Conservation (phyloP, 2,329 filamentous ascomycete species). For the Penicillium olsonii region DNA sequence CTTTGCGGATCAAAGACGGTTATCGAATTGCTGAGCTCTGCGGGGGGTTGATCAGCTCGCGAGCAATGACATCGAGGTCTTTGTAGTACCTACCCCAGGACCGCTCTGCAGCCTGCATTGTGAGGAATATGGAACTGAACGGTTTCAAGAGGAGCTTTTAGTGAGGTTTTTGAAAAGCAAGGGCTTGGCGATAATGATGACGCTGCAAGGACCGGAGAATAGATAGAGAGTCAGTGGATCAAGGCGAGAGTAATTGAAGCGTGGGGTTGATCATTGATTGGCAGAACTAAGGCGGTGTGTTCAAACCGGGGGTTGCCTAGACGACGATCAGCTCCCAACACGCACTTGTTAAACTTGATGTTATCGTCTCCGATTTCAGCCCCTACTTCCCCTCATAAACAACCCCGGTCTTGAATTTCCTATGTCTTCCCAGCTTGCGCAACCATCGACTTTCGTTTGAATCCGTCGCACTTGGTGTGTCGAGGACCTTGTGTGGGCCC, state of each 20-base stretch:
- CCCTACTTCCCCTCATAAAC: slow-evolving; percentile 26
- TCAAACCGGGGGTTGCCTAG: slow-evolving; percentile 41
- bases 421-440: slow-evolving; percentile 20
- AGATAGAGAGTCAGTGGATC: slow-evolving; percentile 7
- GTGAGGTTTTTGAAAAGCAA: slow-evolving; percentile 5
- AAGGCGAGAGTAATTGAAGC: slow-evolving; percentile 17
- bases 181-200: slow-evolving; percentile 7
- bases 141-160: neutral
- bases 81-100: slow-evolving; percentile 56
- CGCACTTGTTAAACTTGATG: slow-evolving; percentile 24
- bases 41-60: slow-evolving; percentile 11
- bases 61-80: neutral
- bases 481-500: slow-evolving; percentile 18
- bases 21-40: slow-evolving; percentile 86
- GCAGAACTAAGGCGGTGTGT: slow-evolving; percentile 34
- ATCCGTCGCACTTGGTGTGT: slow-evolving; percentile 19
- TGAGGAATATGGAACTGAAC: slow-evolving; percentile 11
- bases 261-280: slow-evolving; percentile 22
- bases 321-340: slow-evolving; percentile 35
- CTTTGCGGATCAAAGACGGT: slow-evolving; percentile 80
- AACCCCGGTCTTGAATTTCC: slow-evolving; percentile 12
- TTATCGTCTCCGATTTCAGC: slow-evolving; percentile 24
- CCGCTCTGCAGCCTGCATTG: slow-evolving; percentile 60
- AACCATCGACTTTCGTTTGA: slow-evolving; percentile 21
- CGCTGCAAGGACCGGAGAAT: slow-evolving; percentile 14